Conservation (phyloP, 768 basidiomycete species). For the Tephrocybe sp. region DNA sequence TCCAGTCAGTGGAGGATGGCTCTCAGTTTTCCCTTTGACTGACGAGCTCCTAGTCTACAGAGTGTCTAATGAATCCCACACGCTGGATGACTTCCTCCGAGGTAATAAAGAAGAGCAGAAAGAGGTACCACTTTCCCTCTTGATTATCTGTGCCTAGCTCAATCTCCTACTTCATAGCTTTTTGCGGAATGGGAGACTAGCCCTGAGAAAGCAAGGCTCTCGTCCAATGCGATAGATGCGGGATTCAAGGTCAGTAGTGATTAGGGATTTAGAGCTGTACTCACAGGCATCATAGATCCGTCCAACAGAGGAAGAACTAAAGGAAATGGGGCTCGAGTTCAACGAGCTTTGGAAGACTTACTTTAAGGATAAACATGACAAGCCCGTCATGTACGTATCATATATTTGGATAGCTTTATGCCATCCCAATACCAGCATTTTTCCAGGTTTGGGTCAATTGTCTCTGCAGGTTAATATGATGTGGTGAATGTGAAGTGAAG, state of each 20-base stretch:
- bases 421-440: too few species aligned
- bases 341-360: constrained; percentile 66
- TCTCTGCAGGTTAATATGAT: constrained; percentile 45
- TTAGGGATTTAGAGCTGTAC: too few species aligned
- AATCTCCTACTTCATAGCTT: constrained; percentile 30
- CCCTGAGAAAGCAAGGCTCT: constrained; percentile 66
- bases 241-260: constrained; percentile 63
- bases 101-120: constrained; percentile 58
- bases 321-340: constrained; percentile 80
- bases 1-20: constrained; percentile 39
- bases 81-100: constrained; percentile 69
- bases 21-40: background rate
- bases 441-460: constrained; percentile 70
- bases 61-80: constrained; percentile 62
- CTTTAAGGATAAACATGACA: constrained; percentile 81
- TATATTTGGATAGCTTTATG: background rate
- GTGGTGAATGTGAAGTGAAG: too few species aligned
- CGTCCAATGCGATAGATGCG: constrained; percentile 74
- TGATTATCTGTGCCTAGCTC: background rate
- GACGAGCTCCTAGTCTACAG: constrained; percentile 49
- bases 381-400: constrained; percentile 62
- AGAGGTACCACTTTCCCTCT: constrained; percentile 38
- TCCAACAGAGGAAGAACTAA: constrained; percentile 66
- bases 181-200: constrained; percentile 67
- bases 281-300: constrained; percentile 50